Evolutionary conservation across 1,139 yeast genomes (phyloP).

Genomic region (Yamadazyma buinensis): DNA sequence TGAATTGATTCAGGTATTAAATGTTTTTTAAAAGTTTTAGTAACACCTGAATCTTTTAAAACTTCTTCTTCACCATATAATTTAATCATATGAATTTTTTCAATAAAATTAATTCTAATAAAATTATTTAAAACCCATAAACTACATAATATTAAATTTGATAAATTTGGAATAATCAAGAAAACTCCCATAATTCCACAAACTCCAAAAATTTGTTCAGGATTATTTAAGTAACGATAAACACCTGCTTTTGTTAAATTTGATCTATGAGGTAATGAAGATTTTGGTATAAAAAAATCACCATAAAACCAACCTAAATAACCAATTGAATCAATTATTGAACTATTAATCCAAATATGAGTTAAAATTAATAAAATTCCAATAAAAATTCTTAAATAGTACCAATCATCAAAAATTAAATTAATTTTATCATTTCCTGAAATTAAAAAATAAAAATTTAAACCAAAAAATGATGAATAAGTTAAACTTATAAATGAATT

Average conservation of each 20-base stretch:
- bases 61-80: conserved; percentile 69
- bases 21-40: conserved; percentile 59
- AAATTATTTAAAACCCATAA: conserved; percentile 71
- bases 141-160: conserved; percentile 53
- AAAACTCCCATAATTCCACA: conserved; percentile 83
- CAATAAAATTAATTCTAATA: conserved; percentile 68
- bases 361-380: conserved; percentile 54
- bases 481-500: conserved; percentile 49
- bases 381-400: conserved; percentile 55
- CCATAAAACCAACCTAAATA: conserved; percentile 91
- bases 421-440: conserved; percentile 16
- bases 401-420: conserved; percentile 32
- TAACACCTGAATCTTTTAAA: conserved; percentile 58
- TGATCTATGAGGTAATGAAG: conserved; percentile 31
- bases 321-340: conserved; percentile 72
- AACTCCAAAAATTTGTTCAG: conserved; percentile 78
- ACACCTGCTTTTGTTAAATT: conserved; percentile 78
- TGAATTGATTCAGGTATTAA: conserved; percentile 41
- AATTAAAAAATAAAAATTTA: conserved; percentile 31
- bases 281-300: conserved; percentile 68
- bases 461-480: conserved; percentile 43
- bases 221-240: conserved; percentile 79
- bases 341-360: conserved; percentile 70
- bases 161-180: conserved; percentile 56
- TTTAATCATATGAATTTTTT: conserved; percentile 75